Conservation (phyloP, 164 flowering plant genomes). For the Liriodendron chinense region DNA sequence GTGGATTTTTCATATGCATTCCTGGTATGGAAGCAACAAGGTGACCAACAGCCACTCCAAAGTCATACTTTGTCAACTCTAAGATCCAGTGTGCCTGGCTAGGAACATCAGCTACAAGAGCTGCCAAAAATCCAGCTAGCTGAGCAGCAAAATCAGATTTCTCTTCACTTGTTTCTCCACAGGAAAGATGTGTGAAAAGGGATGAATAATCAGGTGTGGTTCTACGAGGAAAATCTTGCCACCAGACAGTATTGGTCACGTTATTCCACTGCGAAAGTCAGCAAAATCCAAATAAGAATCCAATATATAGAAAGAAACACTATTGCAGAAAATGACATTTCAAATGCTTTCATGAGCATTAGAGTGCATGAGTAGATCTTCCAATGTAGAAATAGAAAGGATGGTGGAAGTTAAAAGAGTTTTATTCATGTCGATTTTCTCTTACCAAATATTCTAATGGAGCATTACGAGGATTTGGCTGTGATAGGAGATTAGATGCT, state of each 20-base stretch:
- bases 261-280: conserved; percentile 64
- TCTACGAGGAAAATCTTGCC: conserved; percentile 91
- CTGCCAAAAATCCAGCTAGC: conserved; percentile 80
- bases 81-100: conserved; percentile 74
- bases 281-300: neutral
- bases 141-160: conserved; percentile 84
- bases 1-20: conserved; percentile 40
- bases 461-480: neutral
- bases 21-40: conserved; percentile 86
- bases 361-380: no score
- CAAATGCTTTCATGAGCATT: no score
- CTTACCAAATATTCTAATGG: no score
- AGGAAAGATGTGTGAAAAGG: conserved; percentile 42
- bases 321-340: no score
- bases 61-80: conserved; percentile 75
- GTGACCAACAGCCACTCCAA: conserved; percentile 54
- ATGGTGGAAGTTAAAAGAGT: neutral
- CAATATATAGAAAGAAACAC: neutral
- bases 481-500: neutral
- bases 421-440: neutral
- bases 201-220: conserved; percentile 48
- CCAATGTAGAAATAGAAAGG: neutral
- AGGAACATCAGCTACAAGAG: conserved; percentile 68
- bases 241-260: conserved; percentile 92
- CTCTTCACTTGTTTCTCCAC: conserved; percentile 25